Evolutionary conservation across 805 yeast genomes (phyloP).

Genomic region (Cyberlindnera bimundalis): DNA sequence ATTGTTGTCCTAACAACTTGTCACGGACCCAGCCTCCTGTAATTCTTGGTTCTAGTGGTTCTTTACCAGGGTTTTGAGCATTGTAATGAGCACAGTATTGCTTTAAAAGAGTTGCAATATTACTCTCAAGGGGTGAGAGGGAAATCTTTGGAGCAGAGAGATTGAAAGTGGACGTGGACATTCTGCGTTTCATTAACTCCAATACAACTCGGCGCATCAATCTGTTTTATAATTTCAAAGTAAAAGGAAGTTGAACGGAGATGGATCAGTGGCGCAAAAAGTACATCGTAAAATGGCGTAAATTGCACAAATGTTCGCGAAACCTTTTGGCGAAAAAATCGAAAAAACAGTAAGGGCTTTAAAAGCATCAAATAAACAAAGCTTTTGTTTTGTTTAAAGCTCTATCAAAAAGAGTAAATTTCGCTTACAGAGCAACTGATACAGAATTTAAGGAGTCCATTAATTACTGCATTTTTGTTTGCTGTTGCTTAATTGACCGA

Average conservation of each 20-base stretch:
- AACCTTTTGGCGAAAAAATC: not conserved
- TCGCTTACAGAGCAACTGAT: too few relatives aligned
- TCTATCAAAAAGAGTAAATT: too few relatives aligned
- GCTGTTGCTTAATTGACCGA: too few relatives aligned
- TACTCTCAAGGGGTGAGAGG: slow-evolving; percentile 40
- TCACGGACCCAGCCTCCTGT: slow-evolving; percentile 99
- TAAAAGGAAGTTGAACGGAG: not conserved
- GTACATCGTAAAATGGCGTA: not conserved
- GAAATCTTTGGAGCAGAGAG: slow-evolving; percentile 24
- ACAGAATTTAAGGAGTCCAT: too few relatives aligned
- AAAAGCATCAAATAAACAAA: not conserved
- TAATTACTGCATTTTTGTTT: too few relatives aligned
- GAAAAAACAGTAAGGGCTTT: not conserved
- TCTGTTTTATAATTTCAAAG: too few relatives aligned
- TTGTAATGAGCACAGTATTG: slow-evolving; percentile 32
- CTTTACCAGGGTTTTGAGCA: slow-evolving; percentile 2
- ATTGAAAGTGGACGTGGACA: slow-evolving; percentile 13
- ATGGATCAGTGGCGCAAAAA: not conserved
- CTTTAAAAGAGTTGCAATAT: slow-evolving; percentile 38
- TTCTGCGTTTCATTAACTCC: slow-evolving; percentile 15
- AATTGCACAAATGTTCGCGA: not conserved
- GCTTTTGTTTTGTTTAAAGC: too few relatives aligned
- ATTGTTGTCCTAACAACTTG: slow-evolving; percentile 73
- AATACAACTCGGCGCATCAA: not conserved
- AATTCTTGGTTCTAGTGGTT: slow-evolving; percentile 58